Conservation (phyloP, 331 rosid genomes). For the Acacia pycnantha region DNA sequence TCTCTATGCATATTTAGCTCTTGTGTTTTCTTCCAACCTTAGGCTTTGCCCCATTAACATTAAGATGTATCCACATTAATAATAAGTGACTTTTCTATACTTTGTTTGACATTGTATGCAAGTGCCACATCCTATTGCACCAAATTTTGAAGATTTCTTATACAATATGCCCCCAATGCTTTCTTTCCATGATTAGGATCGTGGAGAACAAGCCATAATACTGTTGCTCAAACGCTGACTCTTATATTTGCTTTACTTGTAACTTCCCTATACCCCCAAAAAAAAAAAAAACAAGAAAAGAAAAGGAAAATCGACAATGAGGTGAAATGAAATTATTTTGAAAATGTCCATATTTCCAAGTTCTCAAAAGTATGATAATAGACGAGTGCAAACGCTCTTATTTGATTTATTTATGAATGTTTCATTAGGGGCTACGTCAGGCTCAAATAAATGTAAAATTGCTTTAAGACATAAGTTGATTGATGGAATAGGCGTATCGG, state of each 20-base stretch:
- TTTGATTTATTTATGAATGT: constrained; percentile 7
- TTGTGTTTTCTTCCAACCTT: constrained; percentile 16
- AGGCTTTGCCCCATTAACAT: background rate
- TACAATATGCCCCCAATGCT: background rate
- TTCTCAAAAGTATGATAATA: background rate
- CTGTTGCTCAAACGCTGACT: background rate
- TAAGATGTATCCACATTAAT: constrained; percentile 2
- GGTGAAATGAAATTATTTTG: constrained; percentile 3
- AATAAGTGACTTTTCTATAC: constrained; percentile 4
- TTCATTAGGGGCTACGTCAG: constrained; percentile 17
- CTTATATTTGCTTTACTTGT: constrained; percentile 5
- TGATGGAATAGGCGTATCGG: background rate
- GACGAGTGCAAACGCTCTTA: background rate
- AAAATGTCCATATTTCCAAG: constrained; percentile 7
- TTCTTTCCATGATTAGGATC: constrained; percentile 13
- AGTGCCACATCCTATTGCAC: background rate
- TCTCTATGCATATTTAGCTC: background rate
- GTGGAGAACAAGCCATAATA: background rate
- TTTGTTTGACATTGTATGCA: background rate
- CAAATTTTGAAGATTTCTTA: background rate
- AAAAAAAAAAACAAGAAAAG: background rate
- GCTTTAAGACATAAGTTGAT: background rate
- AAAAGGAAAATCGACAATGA: constrained; percentile 10
- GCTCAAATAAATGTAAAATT: background rate
- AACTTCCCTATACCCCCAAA: background rate